phyloP scores from a whole-genome alignment of 139 green algal species.

The Coccomyxa sp. region DNA sequence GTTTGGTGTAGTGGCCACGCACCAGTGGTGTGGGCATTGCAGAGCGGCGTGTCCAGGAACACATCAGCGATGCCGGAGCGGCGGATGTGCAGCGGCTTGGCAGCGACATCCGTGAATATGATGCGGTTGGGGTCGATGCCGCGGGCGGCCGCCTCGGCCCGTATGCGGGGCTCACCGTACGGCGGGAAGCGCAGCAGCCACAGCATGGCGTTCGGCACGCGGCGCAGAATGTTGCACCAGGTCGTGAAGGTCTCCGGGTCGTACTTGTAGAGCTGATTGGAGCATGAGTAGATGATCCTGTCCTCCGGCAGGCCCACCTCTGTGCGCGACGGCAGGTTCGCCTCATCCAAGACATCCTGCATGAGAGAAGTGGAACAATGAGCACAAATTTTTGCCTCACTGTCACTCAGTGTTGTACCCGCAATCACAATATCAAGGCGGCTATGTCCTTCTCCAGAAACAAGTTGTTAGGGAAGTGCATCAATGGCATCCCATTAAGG shows the following conservation, averaged over 20 bases:
- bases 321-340: constrained; percentile 12
- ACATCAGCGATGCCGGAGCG: constrained; percentile 80
- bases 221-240: constrained; percentile 76
- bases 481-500: too few relatives aligned
- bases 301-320: constrained; percentile 72
- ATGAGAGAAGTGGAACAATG: constrained; percentile 3
- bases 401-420: too few relatives aligned
- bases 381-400: background rate
- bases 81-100: constrained; percentile 78
- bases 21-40: constrained; percentile 90
- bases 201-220: constrained; percentile 70
- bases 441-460: too few relatives aligned
- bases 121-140: constrained; percentile 68
- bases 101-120: constrained; percentile 90
- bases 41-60: constrained; percentile 88
- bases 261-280: constrained; percentile 90
- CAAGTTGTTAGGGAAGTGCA: too few relatives aligned
- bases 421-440: too few relatives aligned
- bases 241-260: constrained; percentile 80
- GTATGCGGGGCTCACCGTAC: constrained; percentile 67
- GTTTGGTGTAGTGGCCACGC: background rate
- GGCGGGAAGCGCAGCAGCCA: constrained; percentile 90
- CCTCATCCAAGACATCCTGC: constrained; percentile 56
- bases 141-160: constrained; percentile 29
- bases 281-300: constrained; percentile 76